Conservation (phyloP, 768 basidiomycete genomes). For the Suillus discolor region DNA sequence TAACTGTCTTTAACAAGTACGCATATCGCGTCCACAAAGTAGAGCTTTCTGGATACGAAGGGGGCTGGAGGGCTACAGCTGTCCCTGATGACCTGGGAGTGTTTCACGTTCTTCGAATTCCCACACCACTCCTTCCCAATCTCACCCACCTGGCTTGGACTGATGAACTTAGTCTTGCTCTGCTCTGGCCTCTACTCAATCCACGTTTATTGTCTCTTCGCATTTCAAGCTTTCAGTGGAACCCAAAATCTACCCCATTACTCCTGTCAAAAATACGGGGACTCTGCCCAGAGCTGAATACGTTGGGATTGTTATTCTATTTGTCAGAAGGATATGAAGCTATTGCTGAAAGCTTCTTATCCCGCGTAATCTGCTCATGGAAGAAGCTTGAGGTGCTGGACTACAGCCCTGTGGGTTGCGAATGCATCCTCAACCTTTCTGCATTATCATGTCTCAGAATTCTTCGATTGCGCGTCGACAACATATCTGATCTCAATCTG, state of each 20-base stretch:
- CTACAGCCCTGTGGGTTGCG: neutral
- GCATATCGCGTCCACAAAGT: constrained; percentile 1
- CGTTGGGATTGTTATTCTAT: neutral
- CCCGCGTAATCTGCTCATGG: neutral
- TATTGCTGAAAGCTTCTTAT: neutral
- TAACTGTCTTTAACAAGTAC: neutral
- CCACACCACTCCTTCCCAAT: constrained; percentile 2
- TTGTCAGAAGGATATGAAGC: neutral
- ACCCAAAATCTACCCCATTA: neutral
- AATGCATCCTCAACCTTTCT: neutral
- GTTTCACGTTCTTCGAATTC: constrained; percentile 2
- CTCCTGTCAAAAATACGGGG: neutral
- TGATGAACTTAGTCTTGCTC: neutral
- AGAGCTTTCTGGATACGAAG: neutral
- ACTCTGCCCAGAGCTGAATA: neutral
- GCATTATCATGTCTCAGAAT: neutral
- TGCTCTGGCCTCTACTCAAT: neutral
- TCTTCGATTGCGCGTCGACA: neutral
- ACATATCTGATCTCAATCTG: neutral
- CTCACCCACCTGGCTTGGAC: neutral
- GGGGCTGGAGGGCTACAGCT: neutral
- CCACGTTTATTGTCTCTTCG: constrained; percentile 3
- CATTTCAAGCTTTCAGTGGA: neutral
- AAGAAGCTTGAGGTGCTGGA: constrained; percentile 3
- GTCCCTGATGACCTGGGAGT: neutral